Evolutionary conservation across 345 rosid species (phyloP), one percentile per base, ranked within the genome.

Genomic region (Moricandia arvensis): DNA sequence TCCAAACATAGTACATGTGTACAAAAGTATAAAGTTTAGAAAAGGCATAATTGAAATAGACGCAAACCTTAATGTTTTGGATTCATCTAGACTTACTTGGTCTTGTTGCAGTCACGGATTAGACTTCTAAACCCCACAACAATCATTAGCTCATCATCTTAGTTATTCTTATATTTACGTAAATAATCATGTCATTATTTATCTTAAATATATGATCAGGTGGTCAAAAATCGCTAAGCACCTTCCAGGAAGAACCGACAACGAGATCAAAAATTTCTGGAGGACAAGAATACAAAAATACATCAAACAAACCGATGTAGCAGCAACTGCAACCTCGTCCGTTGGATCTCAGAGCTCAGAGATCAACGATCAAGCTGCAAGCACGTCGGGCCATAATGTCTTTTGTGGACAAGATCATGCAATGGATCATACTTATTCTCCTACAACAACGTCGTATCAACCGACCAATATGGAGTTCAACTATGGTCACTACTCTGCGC

Each of bases 141-240:
- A 66, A 66, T 72, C 80, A 76, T 69, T 63, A 76, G 27, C 34
- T 41, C 37, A 24, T 64, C 71, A 30, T 43, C 15, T 51, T 29
- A 35, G 21, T 15, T 33, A 15, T 33, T 1, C 49, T 66, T 18
- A 66, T 30, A 30, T 18, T 65, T 43, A 38, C 12, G 5, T 18
- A 68, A 29, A n/a, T 62, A 54, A 17, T 35, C 2, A 60, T 68
- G 4, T 59, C 26, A 71, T 74, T 29, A 63, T 3, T 11, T 59
- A 16, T 66, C 57, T 66, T 61, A 53, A 37, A 17, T 21, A 13
- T 63, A 17, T 74, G 29, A 34, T 34, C 18, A 91, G 97, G 86
- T 91, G 97, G 97, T 91, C 97, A 0, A 91, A 96, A 81, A 96
- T 96, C 8, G 99, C 98, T 0, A 96, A 96, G 84, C 97, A 91